Base-by-base conservation (phyloP, 139 green algal species). In the Picochlorum sp. region DNA sequence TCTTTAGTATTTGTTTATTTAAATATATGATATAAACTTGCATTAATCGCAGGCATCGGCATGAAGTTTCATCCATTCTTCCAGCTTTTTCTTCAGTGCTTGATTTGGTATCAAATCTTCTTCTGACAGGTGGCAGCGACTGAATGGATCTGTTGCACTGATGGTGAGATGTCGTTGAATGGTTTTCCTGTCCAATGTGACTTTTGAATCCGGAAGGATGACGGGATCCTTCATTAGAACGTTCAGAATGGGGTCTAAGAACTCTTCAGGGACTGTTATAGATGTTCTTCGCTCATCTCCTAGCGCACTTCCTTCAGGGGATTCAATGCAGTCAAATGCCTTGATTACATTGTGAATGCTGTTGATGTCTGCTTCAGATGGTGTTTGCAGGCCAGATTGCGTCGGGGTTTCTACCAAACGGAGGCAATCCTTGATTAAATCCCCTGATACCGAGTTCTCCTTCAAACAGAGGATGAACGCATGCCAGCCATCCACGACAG, bases 81-180 rank as follows among this genome's bases (percentile, higher is more conserved):
- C 11, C n/a, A 88, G 78, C n/a, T 59, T 60, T 13, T 14, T 49
- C 18, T 59, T 51, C 21, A 92, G 59, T 10, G 73, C 71, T 15
- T 44, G 18, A 54, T 83, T 71, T 3, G 78, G 60, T 49, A 63
- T 45, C 18, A 90, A 21, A 54, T 79, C 77, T 18, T 77, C 66
- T 56, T 75, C 34, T 18, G 60, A 77, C 2, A 90, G 73, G 3
- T 74, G 69, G 50, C 68, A 72, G 14, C 83, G 76, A 45, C 65
- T 86, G 74, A 93, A 95, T 26, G 87, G 87, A 70, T 95, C 87
- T 0, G 83, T 88, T 10, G 34, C 51, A 54, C 52, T 68, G 20
- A 52, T 63, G 28, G 82, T 50, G 45, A 92, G 70, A 72, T 90
- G 82, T 2, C 85, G 72, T 63, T 83, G 72, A 14, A 87, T 81